Percentiles rank a stretch among this genome's conserved stretches.
Evolutionary conservation across 371 early-diverging fungal species (phyloP).

Genomic region (Smittium culicis): DNA sequence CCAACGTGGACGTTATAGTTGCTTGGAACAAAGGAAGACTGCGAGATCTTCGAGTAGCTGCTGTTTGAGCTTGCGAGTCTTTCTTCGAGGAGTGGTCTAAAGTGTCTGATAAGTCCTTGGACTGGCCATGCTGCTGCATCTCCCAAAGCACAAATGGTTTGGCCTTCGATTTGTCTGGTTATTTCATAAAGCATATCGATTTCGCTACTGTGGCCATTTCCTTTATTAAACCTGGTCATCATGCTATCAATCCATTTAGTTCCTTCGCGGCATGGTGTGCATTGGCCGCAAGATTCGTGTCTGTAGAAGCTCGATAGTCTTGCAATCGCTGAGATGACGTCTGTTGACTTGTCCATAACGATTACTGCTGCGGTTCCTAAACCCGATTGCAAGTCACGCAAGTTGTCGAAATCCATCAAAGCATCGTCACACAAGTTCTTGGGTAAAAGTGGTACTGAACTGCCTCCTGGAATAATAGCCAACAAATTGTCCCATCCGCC

Average conservation of each 20-base stretch:
- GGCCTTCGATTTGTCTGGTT: conserved; percentile 92
- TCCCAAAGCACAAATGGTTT: conserved; percentile 95
- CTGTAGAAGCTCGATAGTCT: conserved; percentile 85
- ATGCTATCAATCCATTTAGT: conserved; percentile 87
- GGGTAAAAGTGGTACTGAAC: conserved; percentile 86
- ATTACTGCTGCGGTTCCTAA: conserved; percentile 93
- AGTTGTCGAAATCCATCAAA: conserved; percentile 96
- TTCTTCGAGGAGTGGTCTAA: conserved; percentile 81
- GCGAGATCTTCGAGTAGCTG: not conserved
- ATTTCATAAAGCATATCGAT: conserved; percentile 85
- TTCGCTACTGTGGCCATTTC: conserved; percentile 67
- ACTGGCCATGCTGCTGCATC: conserved; percentile 99
- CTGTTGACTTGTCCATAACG: conserved; percentile 95
- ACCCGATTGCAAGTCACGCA: conserved; percentile 84
- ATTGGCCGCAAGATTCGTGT: conserved; percentile 96
- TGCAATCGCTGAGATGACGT: conserved; percentile 80
- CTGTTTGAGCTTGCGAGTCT: conserved; percentile 44
- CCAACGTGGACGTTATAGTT: too few species aligned
- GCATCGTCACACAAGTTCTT: conserved; percentile 78
- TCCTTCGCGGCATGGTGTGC: conserved; percentile 97
- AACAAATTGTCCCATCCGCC: conserved; percentile 98
- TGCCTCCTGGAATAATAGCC: conserved; percentile 94
- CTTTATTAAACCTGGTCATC: conserved; percentile 90
- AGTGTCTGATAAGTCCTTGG: conserved; percentile 86
- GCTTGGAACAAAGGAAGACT: not conserved